These are phyloP conservation scores for Cercospora brassicicola DNA, from an alignment of 2,329 filamentous ascomycete species.

Conservation along the genomic window DNA sequence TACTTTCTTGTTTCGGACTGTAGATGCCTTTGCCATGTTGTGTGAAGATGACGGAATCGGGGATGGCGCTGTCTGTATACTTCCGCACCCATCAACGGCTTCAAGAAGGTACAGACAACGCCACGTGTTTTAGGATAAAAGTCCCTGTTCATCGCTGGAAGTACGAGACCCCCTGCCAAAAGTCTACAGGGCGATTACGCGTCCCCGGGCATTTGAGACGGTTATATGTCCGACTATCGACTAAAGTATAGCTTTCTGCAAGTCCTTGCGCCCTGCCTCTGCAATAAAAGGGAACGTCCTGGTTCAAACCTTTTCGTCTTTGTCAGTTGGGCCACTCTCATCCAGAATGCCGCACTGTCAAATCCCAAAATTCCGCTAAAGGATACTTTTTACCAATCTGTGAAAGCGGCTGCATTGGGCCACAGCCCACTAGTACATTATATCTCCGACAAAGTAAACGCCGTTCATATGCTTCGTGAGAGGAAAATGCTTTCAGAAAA, in stretches of 20 bases:
- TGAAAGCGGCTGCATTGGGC: neutral
- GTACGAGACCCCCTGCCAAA: neutral
- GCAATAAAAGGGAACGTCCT: neutral
- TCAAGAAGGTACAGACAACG: neutral
- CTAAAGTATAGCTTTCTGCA: neutral
- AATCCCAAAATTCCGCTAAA: neutral
- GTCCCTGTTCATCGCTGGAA: neutral
- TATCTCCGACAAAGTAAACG: neutral
- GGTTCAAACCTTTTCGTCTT: too few relatives aligned
- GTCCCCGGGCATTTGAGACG: neutral
- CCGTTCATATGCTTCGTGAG: neutral
- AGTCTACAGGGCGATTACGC: too few relatives aligned
- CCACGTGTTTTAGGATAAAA: neutral
- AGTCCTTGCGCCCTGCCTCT: neutral
- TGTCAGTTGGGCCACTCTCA: too few relatives aligned
- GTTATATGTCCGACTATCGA: neutral
- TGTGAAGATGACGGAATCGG: too few relatives aligned
- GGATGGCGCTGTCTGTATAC: too few relatives aligned
- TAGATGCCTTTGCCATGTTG: neutral
- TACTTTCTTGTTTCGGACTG: neutral
- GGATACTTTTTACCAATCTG: neutral
- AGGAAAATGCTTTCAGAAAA: neutral
- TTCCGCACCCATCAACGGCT: too few relatives aligned
- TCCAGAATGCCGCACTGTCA: neutral
- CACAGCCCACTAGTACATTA: neutral